Percentiles rank a stretch among this genome's conserved stretches.
phyloP scores from a whole-genome alignment of 2,329 filamentous ascomycete genomes.

The Parastagonospora nodorum region DNA sequence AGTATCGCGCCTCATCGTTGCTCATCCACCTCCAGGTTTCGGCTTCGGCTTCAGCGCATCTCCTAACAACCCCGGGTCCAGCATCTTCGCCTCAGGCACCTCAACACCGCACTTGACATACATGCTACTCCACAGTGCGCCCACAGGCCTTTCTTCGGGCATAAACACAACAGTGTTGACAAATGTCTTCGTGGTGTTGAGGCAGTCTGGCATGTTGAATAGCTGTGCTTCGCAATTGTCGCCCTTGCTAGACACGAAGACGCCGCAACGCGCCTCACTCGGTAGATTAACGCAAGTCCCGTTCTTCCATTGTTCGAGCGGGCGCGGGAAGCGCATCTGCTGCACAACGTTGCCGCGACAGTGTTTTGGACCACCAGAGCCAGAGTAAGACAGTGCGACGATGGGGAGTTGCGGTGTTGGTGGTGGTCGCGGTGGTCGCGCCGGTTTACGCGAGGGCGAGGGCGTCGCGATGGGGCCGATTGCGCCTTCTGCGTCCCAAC shows the following conservation, averaged over 20 bases:
- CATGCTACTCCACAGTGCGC: slow-evolving; percentile 44
- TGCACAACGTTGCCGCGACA: slow-evolving; percentile 40
- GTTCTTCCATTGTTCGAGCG: slow-evolving; percentile 31
- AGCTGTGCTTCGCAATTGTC: slow-evolving; percentile 44
- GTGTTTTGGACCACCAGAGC: slow-evolving; percentile 42
- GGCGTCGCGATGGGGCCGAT: slow-evolving; percentile 26
- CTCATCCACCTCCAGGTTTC: slow-evolving; percentile 28
- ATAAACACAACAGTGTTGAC: slow-evolving; percentile 45
- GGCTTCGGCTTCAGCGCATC: slow-evolving; percentile 27
- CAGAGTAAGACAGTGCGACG: slow-evolving; percentile 38
- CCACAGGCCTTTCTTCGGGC: slow-evolving; percentile 41
- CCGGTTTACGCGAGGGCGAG: slow-evolving; percentile 13
- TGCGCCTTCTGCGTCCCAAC: slow-evolving; percentile 27
- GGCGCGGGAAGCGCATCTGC: slow-evolving; percentile 29
- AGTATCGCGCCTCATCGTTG: no score
- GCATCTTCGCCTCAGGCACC: slow-evolving; percentile 31
- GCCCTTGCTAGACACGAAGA: slow-evolving; percentile 41
- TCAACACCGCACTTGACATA: slow-evolving; percentile 40
- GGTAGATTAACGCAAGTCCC: slow-evolving; percentile 42
- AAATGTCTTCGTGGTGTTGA: slow-evolving; percentile 33
- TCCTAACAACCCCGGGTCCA: slow-evolving; percentile 36
- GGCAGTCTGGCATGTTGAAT: slow-evolving; percentile 35
- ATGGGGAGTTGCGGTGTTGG: slow-evolving; percentile 30
- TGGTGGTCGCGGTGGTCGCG: slow-evolving; percentile 8
- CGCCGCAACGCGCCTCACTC: slow-evolving; percentile 37